Evolutionary conservation across 2,329 filamentous ascomycete genomes (phyloP).

Genomic region (Trichoderma oligosporum): DNA sequence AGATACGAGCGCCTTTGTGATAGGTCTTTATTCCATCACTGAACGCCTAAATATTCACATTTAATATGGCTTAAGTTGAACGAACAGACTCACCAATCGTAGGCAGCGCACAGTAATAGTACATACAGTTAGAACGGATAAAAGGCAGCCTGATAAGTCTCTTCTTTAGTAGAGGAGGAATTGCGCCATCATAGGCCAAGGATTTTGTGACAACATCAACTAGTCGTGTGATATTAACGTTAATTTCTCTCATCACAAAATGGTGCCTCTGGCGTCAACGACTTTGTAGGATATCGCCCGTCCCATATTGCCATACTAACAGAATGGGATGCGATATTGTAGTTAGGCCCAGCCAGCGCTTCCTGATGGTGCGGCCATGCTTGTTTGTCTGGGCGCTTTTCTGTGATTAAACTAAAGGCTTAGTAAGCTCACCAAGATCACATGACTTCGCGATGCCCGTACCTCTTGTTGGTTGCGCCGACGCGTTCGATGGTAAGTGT

Average conservation of each 20-base stretch:
- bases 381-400: too few species aligned
- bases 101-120: too few species aligned
- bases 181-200: background rate
- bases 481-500: background rate
- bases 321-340: too few species aligned
- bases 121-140: too few species aligned
- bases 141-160: background rate
- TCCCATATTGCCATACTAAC: too few species aligned
- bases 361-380: too few species aligned
- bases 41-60: too few species aligned
- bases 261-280: background rate
- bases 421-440: slow-evolving; percentile 17
- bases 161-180: background rate
- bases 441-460: slow-evolving; percentile 22
- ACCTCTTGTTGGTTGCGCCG: background rate
- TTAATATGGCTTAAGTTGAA: background rate
- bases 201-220: background rate
- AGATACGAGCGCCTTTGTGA: background rate
- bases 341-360: too few species aligned
- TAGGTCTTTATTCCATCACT: background rate
- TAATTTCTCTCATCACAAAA: background rate
- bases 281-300: background rate
- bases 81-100: background rate
- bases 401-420: background rate
- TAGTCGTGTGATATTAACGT: slow-evolving; percentile 4